Base-by-base conservation (phyloP, 106 monocot genomes). In the Agapanthus africanus region DNA sequence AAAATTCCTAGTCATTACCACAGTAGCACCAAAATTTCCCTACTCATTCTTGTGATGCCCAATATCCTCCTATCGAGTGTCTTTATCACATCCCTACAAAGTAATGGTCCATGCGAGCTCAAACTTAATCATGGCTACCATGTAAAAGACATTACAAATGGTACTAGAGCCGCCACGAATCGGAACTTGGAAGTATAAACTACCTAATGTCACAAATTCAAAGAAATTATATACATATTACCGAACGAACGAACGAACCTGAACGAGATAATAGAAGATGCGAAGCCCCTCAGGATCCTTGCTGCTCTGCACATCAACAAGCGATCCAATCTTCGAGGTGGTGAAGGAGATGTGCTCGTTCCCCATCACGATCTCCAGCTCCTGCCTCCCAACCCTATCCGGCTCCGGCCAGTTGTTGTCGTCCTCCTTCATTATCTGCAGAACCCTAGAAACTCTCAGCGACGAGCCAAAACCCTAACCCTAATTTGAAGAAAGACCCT, bases 381-480 rank as follows among this genome's bases (percentile, higher is more conserved):
- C 94, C 81, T 95, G 94, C 71, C 94, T 76, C 22, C 94, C 94
- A 7, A 95, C 85, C 27, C 87, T 73, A 47, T 95, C 91, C 9
- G 94, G 94, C 75, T 94, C 94, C 7, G 94, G 94, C 94, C 94
- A 94, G 83, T 81, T 90, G 74, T 85, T 94, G 75, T 94, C 94
- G 41, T 94, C 94, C 60, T 94, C 94, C 76, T 85, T 94, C 94
- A 95, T 88, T 52, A 95, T 95, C 94, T 95, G 65, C 32, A 75
- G 1, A 27, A n/a, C 1, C 35, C 15, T 64, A 44, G 3, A 72
- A 46, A 32, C 2, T 22, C 14, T 23, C 37, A 61, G 27, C 7
- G 46, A 59, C 31, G 21, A 37, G 5, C 41, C 59, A 4, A 21
- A 68, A 68, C 74, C 35, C 25, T 19, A 54, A 65, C 73, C 57